Evolutionary conservation across 805 yeast genomes (phyloP), one percentile per base, ranked within the genome.

Genomic region (Tetrapisispora fleetii): DNA sequence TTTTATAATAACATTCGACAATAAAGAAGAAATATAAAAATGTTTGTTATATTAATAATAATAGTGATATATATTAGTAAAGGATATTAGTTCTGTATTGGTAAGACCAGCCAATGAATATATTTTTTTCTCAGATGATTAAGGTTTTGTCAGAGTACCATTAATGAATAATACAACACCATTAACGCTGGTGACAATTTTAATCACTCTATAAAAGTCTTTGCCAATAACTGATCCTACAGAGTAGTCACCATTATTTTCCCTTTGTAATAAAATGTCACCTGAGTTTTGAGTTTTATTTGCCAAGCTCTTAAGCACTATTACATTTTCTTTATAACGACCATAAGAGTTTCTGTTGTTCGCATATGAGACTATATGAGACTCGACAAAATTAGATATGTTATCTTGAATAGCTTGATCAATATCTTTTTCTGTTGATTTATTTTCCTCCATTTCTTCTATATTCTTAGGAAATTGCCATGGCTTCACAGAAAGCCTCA

Each of bases 401-500:
- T 87, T 87, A 16, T 67, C 58, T 19, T 67, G 60, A 5, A 80
- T 73, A 0, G 74, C 67, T 30, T 67, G 63, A 48, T 81, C 88
- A 41, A 75, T 73, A 21, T 71, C 69, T 43, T 63, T 61, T 36
- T 73, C 74, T 24, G 63, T 58, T 21, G 59, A 57, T 1, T 62
- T 60, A 7, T 36, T 32, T 10, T 48, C 19, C 47, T 59, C 65
- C 42, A 60, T 39, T 6, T 36, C 43, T 21, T 70, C 70, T 16
- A 78, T 68, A 5, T 69, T 57, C 8, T 59, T 62, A 0, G 95
- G 95, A 63, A 83, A 87, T 59, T 83, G 82, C 95, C 95, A 88
- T 19, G 95, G 95, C 62, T 86, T 87, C 48, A 62, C 48, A 3
- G 64, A 13, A 43, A 81, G 59, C 1, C 71, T 65, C 32, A 67